Conservation (phyloP, 2,329 filamentous ascomycete species). For the Penicillium thymicola region DNA sequence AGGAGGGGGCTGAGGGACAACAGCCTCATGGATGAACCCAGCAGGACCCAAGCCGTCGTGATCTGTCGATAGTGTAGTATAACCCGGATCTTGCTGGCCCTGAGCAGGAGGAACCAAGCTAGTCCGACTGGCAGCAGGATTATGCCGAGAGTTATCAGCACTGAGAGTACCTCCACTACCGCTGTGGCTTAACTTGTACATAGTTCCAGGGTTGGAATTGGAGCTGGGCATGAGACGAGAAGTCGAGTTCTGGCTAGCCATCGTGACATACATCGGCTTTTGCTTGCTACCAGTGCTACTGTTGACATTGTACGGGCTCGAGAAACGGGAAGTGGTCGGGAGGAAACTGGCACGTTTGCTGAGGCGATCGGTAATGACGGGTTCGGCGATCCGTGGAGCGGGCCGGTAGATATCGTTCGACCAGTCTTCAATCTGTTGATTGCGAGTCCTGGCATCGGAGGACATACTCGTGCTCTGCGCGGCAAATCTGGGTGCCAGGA, state of each 20-base stretch:
- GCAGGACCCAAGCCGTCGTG: slow-evolving; percentile 75
- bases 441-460: slow-evolving; percentile 75
- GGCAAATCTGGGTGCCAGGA: slow-evolving; percentile 80
- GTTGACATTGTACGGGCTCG: slow-evolving; percentile 72
- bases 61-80: slow-evolving; percentile 55
- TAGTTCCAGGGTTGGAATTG: slow-evolving; percentile 50
- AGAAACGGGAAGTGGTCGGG: slow-evolving; percentile 91
- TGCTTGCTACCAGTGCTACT: slow-evolving; percentile 49
- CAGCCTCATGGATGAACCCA: slow-evolving; percentile 93
- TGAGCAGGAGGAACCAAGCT: slow-evolving; percentile 61
- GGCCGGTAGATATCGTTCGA: slow-evolving; percentile 94
- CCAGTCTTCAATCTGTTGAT: slow-evolving; percentile 96
- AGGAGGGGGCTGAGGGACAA: slow-evolving; percentile 91
- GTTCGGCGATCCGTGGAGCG: slow-evolving; percentile 75
- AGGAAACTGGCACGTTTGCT: slow-evolving; percentile 86
- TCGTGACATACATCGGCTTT: slow-evolving; percentile 72
- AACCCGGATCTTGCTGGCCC: slow-evolving; percentile 44
- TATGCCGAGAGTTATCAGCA: slow-evolving; percentile 42
- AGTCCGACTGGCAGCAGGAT: slow-evolving; percentile 42
- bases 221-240: slow-evolving; percentile 63
- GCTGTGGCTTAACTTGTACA: slow-evolving; percentile 63
- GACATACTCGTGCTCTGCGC: slow-evolving; percentile 81
- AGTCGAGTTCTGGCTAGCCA: slow-evolving; percentile 83
- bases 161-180: slow-evolving; percentile 56
- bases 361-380: slow-evolving; percentile 65